A percentile compares a stretch with the other conserved stretches of the same genome.
Evolutionary conservation across 2,329 filamentous ascomycete genomes (phyloP).

Genomic region (Kalmusia sp.): DNA sequence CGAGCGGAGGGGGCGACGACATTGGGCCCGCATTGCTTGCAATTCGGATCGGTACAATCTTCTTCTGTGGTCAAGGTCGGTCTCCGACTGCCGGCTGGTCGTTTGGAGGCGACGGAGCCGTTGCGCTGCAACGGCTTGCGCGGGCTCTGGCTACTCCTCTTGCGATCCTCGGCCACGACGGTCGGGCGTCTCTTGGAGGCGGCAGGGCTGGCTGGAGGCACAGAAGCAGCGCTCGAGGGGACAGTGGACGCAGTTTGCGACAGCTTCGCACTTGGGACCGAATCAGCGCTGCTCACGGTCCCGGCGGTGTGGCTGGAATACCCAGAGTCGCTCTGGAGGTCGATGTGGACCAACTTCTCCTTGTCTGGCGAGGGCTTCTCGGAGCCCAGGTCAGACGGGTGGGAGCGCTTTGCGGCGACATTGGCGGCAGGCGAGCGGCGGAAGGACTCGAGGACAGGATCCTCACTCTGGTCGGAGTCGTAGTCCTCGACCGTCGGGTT

Average conservation of each 20-base stretch:
- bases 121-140: conserved; percentile 33
- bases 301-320: conserved; percentile 66
- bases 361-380: conserved; percentile 34
- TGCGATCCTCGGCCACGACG: conserved; percentile 22
- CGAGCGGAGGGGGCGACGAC: conserved; percentile 16
- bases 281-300: conserved; percentile 61
- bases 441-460: conserved; percentile 24
- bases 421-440: conserved; percentile 59
- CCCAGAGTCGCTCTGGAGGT: conserved; percentile 66
- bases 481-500: conserved; percentile 49
- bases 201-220: conserved; percentile 27
- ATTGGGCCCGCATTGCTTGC: conserved; percentile 34
- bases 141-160: conserved; percentile 28
- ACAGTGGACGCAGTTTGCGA: conserved; percentile 35
- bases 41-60: conserved; percentile 46
- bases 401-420: conserved; percentile 57
- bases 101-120: conserved; percentile 31
- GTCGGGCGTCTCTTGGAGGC: conserved; percentile 27
- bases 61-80: conserved; percentile 18
- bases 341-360: conserved; percentile 44
- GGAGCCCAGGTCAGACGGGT: conserved; percentile 43
- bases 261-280: conserved; percentile 50
- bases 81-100: conserved; percentile 17
- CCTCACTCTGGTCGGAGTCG: conserved; percentile 47
- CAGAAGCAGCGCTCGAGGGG: conserved; percentile 21